Conservation (phyloP, 495 filamentous ascomycete genomes). For the Hypoxylon trugodes region DNA sequence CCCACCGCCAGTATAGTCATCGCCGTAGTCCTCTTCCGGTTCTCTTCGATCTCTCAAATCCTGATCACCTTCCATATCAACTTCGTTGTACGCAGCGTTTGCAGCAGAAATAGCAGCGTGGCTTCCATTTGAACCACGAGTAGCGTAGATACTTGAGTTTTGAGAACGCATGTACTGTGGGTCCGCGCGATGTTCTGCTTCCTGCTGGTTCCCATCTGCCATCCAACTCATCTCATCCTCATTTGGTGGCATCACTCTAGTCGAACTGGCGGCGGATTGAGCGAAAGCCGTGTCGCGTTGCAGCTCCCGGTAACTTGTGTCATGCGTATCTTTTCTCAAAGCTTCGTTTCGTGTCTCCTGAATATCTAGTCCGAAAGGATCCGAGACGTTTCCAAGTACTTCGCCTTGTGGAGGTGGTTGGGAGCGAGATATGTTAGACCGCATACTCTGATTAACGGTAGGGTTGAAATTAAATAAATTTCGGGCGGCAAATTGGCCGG, state of each 20-base stretch:
- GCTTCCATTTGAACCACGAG: constrained; percentile 2
- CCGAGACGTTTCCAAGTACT: constrained; percentile 34
- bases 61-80: constrained; percentile 9
- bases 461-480: constrained; percentile 14
- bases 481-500: constrained; percentile 12
- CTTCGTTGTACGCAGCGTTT: constrained; percentile 6
- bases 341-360: constrained; percentile 30
- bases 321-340: neutral
- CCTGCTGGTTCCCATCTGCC: constrained; percentile 21
- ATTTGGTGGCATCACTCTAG: constrained; percentile 19
- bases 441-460: constrained; percentile 13
- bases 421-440: constrained; percentile 14
- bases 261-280: constrained; percentile 37
- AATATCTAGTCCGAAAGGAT: constrained; percentile 47
- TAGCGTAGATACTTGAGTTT: constrained; percentile 12
- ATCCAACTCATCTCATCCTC: constrained; percentile 47
- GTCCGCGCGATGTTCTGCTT: constrained; percentile 6
- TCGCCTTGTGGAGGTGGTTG: constrained; percentile 7
- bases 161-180: constrained; percentile 13
- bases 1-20: constrained; percentile 7
- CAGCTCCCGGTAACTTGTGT: neutral
- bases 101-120: neutral
- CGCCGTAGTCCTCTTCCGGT: constrained; percentile 11
- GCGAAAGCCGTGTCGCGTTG: neutral
- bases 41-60: constrained; percentile 2